A percentile compares a stretch with the other conserved stretches of the same genome.
phyloP scores from a whole-genome alignment of 352 stramenopile species.

The Plasmopara halstedii region DNA sequence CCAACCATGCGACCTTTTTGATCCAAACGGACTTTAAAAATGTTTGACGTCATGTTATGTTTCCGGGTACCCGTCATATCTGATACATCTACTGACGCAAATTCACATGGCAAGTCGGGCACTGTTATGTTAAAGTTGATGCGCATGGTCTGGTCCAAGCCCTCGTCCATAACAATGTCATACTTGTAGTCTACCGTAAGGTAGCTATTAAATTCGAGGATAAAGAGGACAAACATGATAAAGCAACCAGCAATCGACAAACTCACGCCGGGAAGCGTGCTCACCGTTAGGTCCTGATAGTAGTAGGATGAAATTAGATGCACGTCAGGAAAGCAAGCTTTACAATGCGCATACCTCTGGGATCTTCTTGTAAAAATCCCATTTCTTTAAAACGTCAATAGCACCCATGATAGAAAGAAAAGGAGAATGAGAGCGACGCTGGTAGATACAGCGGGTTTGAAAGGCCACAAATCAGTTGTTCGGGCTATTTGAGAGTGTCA shows the following conservation, averaged over 20 bases:
- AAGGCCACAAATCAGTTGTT: neutral
- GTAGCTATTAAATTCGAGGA: slow-evolving; percentile 87
- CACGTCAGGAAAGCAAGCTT: no score
- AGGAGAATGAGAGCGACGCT: neutral
- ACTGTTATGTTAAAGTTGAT: slow-evolving; percentile 99
- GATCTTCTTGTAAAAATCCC: slow-evolving; percentile 91
- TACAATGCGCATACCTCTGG: slow-evolving; percentile 42
- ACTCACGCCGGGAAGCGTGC: slow-evolving; percentile 76
- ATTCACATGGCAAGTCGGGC: slow-evolving; percentile 95
- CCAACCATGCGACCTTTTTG: slow-evolving; percentile 78
- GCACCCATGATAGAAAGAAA: slow-evolving; percentile 45
- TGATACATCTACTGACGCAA: slow-evolving; percentile 93
- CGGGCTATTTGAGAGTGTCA: neutral
- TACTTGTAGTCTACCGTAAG: slow-evolving; percentile 82
- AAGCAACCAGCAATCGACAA: slow-evolving; percentile 77
- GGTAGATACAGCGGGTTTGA: neutral
- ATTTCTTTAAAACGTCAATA: slow-evolving; percentile 87
- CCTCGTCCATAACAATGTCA: slow-evolving; percentile 86
- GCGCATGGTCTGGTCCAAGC: slow-evolving; percentile 77
- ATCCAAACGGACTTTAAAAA: slow-evolving; percentile 93
- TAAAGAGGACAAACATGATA: slow-evolving; percentile 87
- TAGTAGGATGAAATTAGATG: neutral
- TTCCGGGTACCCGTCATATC: slow-evolving; percentile 96
- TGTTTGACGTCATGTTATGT: slow-evolving; percentile 98
- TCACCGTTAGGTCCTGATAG: slow-evolving; percentile 73